A percentile compares a stretch with the other conserved stretches of the same genome.
phyloP scores from a whole-genome alignment of 2,329 filamentous ascomycete species.

The Curvularia verruculosa region DNA sequence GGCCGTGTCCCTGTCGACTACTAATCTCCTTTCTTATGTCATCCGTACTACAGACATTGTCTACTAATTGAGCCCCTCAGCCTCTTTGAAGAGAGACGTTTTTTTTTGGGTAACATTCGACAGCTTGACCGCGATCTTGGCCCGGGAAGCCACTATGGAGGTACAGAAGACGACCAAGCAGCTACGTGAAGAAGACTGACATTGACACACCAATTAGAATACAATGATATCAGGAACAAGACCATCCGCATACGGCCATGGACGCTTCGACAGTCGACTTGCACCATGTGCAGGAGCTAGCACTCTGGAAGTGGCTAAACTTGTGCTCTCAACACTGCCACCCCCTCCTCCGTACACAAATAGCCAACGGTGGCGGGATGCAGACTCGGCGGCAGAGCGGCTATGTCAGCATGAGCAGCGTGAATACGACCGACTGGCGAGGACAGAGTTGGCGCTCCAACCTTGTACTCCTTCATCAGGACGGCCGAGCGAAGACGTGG shows the following conservation, averaged over 20 bases:
- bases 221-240: slow-evolving; percentile 1
- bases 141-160: slow-evolving; percentile 10
- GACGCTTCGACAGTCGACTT: background rate
- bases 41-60: slow-evolving; percentile 8
- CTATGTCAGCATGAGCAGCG: slow-evolving; percentile 33
- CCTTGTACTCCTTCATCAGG: slow-evolving; percentile 14
- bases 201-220: slow-evolving; percentile 8
- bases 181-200: background rate
- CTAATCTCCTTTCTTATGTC: slow-evolving; percentile 11
- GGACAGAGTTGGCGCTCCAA: background rate
- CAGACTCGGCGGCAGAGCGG: background rate
- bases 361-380: background rate
- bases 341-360: slow-evolving; percentile 8
- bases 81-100: background rate
- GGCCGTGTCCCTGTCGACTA: slow-evolving; percentile 11
- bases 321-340: slow-evolving; percentile 4
- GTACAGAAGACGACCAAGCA: slow-evolving; percentile 2
- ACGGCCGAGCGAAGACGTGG: slow-evolving; percentile 18
- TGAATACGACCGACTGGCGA: background rate
- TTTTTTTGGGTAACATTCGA: background rate
- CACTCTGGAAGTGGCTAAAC: slow-evolving; percentile 8
- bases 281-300: slow-evolving; percentile 4
- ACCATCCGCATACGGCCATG: slow-evolving; percentile 7
- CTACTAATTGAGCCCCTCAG: slow-evolving; percentile 4
- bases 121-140: background rate